Base-by-base conservation (phyloP, 768 basidiomycete genomes). In the Pleurotus djamor region DNA sequence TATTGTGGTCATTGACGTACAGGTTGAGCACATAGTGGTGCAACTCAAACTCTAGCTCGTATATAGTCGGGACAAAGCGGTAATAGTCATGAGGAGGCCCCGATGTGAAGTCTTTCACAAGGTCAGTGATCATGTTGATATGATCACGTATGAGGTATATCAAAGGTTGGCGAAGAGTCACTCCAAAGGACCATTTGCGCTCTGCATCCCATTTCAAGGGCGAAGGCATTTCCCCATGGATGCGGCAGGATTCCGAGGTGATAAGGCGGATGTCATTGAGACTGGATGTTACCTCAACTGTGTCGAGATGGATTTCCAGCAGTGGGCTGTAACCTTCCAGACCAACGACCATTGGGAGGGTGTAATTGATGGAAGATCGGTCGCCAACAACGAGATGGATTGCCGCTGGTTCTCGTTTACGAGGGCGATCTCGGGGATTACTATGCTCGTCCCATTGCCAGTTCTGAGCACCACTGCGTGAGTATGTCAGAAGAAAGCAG, bases 1-100 rank as follows among this genome's bases (percentile, higher is more conserved):
- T 93, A 68, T 98, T 98, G 67, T 94, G 94, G 71, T 98, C 96
- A 68, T 98, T 98, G 54, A 92, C 85, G 68, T 92, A 96, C 28
- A 92, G 69, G 64, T 90, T 89, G 52, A 96, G 68, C 60, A 84
- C 81, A 71, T 87, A 96, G 66, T 93, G 86, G 68, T 87, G 79
- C 59, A 98, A 71, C 58, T 86, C 80, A 50, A 97, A 63, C 51
- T 88, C 79, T 63, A 96, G 72, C 13, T 71, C 71, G 72, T 98
- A 98, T 5, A 86, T 68, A 70, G 83, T 93, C 0, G 96, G 96
- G 17, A 94, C 79, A 70, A 95, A 98, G 48, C 86, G 87, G 61
- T 88, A 77, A 69, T 88, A 91, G 68, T 94, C 89, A 36, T 82
- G 85, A 0, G 88, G 86, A 28, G 92, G 89, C 3, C 94, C 94